These are phyloP conservation scores for Xylaria flabelliformis DNA, from an alignment of 495 filamentous ascomycete species.

Conservation along the genomic window DNA sequence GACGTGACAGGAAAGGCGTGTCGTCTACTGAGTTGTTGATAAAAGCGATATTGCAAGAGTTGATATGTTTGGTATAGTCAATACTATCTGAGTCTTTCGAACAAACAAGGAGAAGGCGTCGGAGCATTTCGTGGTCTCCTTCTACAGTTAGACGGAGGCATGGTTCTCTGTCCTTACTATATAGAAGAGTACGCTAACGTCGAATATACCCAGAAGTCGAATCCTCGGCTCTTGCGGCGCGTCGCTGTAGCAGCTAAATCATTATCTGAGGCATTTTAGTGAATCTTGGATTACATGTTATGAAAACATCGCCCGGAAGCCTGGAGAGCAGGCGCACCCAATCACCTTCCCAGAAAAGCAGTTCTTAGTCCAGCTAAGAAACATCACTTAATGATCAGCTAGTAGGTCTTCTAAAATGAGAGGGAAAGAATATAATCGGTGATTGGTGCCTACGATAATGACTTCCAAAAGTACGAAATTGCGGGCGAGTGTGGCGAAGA, in stretches of 20 bases:
- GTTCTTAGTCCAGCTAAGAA: slow-evolving; percentile 30
- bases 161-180: background rate
- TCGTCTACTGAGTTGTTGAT: background rate
- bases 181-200: slow-evolving; percentile 31
- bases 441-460: background rate
- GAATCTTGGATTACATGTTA: background rate
- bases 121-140: slow-evolving; percentile 25
- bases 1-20: slow-evolving; percentile 5
- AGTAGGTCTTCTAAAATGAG: slow-evolving; percentile 39
- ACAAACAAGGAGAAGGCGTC: slow-evolving; percentile 27
- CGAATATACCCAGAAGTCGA: slow-evolving; percentile 31
- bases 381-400: slow-evolving; percentile 33
- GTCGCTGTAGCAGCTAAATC: slow-evolving; percentile 35
- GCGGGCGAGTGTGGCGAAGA: background rate
- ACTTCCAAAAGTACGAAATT: background rate
- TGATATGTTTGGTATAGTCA: background rate
- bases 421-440: background rate
- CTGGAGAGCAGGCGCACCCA: background rate
- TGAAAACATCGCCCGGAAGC: background rate
- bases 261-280: slow-evolving; percentile 32
- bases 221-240: slow-evolving; percentile 31
- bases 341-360: background rate
- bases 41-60: slow-evolving; percentile 4
- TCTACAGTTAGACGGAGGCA: slow-evolving; percentile 30
- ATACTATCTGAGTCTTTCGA: slow-evolving; percentile 12